Percentiles rank a stretch among this genome's conserved stretches.
phyloP scores from a whole-genome alignment of 176 grass and related monocot genomes.

The Aegilops longissima region DNA sequence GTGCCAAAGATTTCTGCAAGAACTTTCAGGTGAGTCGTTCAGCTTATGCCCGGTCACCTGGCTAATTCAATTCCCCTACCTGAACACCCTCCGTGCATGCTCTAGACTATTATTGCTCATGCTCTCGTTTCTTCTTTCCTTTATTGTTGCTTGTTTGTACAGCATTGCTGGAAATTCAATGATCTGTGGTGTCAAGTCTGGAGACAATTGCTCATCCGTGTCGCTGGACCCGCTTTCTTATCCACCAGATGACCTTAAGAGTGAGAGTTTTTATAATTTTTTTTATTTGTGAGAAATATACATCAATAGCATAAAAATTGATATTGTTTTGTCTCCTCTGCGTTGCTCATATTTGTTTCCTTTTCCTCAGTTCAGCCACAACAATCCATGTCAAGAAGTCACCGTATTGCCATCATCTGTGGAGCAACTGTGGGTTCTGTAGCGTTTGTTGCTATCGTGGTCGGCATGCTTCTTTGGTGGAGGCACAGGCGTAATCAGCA shows the following conservation, averaged over 20 bases:
- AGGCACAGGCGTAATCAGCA: slow-evolving; percentile 82
- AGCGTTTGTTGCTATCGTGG: slow-evolving; percentile 33
- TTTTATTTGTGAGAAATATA: neutral
- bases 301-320: neutral
- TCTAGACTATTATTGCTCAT: neutral
- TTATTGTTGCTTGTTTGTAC: slow-evolving; percentile 30
- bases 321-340: neutral
- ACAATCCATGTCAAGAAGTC: slow-evolving; percentile 48
- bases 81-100: neutral
- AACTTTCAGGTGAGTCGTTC: slow-evolving; percentile 71
- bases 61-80: neutral
- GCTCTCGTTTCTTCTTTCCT: neutral
- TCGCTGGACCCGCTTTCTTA: slow-evolving; percentile 83
- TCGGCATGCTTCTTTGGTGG: slow-evolving; percentile 77
- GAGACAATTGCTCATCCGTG: slow-evolving; percentile 71
- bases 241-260: slow-evolving; percentile 83
- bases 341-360: slow-evolving; percentile 19
- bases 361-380: slow-evolving; percentile 81
- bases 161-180: slow-evolving; percentile 84
- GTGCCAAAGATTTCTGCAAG: slow-evolving; percentile 87
- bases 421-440: slow-evolving; percentile 66
- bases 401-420: slow-evolving; percentile 61
- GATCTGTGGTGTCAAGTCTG: slow-evolving; percentile 62
- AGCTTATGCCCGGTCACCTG: neutral
- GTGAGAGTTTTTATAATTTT: slow-evolving; percentile 41